Evolutionary conservation across 202 grass and related monocot genomes (phyloP), one percentile per base, ranked within the genome.

Genomic region (Zoysia matrella): DNA sequence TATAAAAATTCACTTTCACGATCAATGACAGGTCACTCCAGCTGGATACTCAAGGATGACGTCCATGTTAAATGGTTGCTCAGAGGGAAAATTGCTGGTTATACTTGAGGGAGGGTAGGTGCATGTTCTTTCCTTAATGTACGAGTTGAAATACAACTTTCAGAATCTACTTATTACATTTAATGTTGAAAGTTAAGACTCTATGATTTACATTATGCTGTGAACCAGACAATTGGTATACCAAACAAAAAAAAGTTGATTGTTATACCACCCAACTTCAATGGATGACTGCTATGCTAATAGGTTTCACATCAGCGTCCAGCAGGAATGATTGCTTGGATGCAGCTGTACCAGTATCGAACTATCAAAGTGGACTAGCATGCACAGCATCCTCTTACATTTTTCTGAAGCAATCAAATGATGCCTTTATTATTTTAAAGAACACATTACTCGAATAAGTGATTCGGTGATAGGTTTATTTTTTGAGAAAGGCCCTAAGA

Each of bases 21-120:
- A 75, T 83, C 18, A 73, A 76, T 84, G 60, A 69, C 76, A 98
- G 95, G 90, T 98, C 12, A 98, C 95, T 56, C 92, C 95, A 65
- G 64, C 42, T 80, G 95, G 92, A 55, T 98, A 95, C 80, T 90
- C 95, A 88, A 81, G 54, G 70, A 98, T 98, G 95, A 82, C 92
- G 46, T 73, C 86, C 73, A 88, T 98, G 90, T 79, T 98, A 83
- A 85, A 83, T 88, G 45, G 52, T 86, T 83, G 85, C 48, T 88
- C 92, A 71, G 49, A 87, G 57, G 92, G 95, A 73, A 98, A 82
- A 79, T 86, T 98, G 76, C 84, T 98, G 89, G 83, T 98, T 76
- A 89, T 98, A 85, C 92, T 98, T 66, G 95, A 98, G 87, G 95
- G 92, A 91, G 95, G 95, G 95, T 98, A 77, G 0, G 87, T 81